Percentiles rank a stretch among this genome's conserved stretches.
These are phyloP conservation scores for Cladophialophora psammophila DNA, from an alignment of 2,329 filamentous ascomycete genomes.

Conservation along the genomic window DNA sequence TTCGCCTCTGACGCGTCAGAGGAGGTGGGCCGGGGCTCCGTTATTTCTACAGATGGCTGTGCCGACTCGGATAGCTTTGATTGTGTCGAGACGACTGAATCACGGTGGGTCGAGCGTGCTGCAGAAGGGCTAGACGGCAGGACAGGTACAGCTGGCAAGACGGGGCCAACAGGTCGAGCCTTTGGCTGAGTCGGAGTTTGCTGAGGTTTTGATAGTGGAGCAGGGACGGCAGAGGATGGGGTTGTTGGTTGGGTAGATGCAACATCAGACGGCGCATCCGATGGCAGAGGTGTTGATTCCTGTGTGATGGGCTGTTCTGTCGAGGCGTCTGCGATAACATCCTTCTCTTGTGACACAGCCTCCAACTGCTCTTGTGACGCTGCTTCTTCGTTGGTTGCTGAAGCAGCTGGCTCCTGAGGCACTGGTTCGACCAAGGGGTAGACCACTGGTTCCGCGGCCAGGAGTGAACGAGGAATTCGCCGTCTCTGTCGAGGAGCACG, in stretches of 20 bases:
- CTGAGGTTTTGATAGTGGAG: constrained; percentile 43
- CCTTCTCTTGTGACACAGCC: constrained; percentile 23
- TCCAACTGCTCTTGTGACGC: constrained; percentile 34
- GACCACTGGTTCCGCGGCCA: constrained; percentile 51
- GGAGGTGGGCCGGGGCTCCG: constrained; percentile 18
- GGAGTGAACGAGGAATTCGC: constrained; percentile 47
- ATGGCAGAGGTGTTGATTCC: constrained; percentile 65
- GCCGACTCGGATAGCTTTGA: constrained; percentile 44
- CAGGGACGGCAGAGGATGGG: constrained; percentile 60
- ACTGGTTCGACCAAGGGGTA: constrained; percentile 58
- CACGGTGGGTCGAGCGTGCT: constrained; percentile 48
- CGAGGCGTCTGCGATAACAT: constrained; percentile 28
- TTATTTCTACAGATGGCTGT: constrained; percentile 21
- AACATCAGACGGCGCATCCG: constrained; percentile 64
- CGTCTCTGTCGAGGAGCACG: constrained; percentile 58
- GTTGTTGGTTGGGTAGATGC: constrained; percentile 64
- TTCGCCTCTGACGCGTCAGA: constrained; percentile 20
- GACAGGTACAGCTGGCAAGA: constrained; percentile 60
- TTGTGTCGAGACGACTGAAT: constrained; percentile 46
- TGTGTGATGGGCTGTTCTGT: constrained; percentile 44
- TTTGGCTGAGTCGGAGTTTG: constrained; percentile 45
- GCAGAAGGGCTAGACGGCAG: constrained; percentile 49
- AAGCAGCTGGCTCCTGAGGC: constrained; percentile 19
- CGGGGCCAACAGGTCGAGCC: constrained; percentile 44
- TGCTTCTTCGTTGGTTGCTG: constrained; percentile 38